Evolutionary conservation across 805 yeast genomes (phyloP).

Genomic region (Yarrowia sp.): DNA sequence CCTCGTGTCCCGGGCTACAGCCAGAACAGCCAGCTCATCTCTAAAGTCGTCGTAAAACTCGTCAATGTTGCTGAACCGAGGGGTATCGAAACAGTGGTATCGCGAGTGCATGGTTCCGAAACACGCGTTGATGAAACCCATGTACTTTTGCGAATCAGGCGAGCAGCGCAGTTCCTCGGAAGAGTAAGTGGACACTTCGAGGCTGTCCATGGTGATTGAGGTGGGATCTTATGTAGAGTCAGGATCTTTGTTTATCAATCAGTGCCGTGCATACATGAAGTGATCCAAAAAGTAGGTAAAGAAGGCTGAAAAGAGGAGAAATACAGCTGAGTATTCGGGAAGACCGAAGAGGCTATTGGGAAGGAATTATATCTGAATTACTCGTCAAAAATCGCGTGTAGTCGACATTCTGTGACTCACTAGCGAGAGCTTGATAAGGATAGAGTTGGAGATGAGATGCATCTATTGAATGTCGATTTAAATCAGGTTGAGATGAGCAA

Average conservation of each 20-base stretch:
- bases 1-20: not conserved
- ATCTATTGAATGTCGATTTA: not conserved
- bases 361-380: no score
- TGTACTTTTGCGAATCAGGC: not conserved
- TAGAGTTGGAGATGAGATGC: slow-evolving; percentile 1
- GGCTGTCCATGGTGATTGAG: not conserved
- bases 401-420: no score
- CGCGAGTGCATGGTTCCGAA: not conserved
- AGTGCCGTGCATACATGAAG: not conserved
- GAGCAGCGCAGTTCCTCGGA: not conserved
- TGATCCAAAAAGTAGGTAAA: no score
- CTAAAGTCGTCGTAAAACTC: not conserved
- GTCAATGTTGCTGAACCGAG: not conserved
- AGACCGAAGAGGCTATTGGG: no score
- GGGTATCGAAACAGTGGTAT: not conserved
- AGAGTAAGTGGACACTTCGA: not conserved
- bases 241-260: no score
- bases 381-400: no score
- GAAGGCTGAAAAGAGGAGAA: no score
- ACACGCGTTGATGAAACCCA: not conserved
- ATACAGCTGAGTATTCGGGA: no score
- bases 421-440: slow-evolving; percentile 1
- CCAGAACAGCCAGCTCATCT: not conserved
- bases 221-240: not conserved
- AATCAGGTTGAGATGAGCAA: no score